phyloP scores from a whole-genome alignment of 225 moss, liverwort and hornwort genomes.

The Asterella californica region DNA sequence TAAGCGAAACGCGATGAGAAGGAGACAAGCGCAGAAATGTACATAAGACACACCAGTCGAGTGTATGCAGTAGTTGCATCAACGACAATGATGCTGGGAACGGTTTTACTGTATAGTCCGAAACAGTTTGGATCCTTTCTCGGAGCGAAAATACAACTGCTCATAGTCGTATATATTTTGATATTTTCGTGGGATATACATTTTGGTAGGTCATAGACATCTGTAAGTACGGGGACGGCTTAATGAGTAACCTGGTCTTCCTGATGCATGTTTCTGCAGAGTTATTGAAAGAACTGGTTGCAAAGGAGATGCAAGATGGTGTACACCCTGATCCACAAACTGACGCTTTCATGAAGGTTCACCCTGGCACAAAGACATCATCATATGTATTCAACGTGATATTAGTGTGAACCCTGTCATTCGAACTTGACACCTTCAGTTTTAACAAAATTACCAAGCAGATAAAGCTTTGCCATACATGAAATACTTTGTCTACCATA shows the following conservation, averaged over 20 bases:
- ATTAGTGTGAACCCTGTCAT: background rate
- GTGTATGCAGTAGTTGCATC: too few relatives aligned
- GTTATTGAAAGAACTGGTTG: slow-evolving; percentile 29
- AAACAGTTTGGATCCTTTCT: too few relatives aligned
- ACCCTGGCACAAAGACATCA: background rate
- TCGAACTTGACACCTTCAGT: background rate
- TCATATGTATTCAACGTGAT: background rate
- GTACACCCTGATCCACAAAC: slow-evolving; percentile 35
- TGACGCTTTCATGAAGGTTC: slow-evolving; percentile 52
- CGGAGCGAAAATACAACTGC: too few relatives aligned
- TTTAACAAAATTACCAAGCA: background rate
- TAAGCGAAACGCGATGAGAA: too few relatives aligned
- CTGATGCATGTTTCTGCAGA: slow-evolving; percentile 15
- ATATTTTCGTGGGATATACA: too few relatives aligned
- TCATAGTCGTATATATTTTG: too few relatives aligned
- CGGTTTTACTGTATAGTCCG: too few relatives aligned
- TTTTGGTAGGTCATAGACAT: background rate
- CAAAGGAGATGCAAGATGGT: slow-evolving; percentile 25
- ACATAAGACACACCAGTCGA: too few relatives aligned
- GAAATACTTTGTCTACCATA: background rate
- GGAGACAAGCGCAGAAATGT: too few relatives aligned
- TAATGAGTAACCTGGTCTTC: background rate
- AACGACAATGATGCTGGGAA: too few relatives aligned
- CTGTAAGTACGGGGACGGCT: background rate
- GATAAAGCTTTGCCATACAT: background rate